phyloP scores from a whole-genome alignment of 2,329 filamentous ascomycete genomes.

The Bipolaris zeicola region DNA sequence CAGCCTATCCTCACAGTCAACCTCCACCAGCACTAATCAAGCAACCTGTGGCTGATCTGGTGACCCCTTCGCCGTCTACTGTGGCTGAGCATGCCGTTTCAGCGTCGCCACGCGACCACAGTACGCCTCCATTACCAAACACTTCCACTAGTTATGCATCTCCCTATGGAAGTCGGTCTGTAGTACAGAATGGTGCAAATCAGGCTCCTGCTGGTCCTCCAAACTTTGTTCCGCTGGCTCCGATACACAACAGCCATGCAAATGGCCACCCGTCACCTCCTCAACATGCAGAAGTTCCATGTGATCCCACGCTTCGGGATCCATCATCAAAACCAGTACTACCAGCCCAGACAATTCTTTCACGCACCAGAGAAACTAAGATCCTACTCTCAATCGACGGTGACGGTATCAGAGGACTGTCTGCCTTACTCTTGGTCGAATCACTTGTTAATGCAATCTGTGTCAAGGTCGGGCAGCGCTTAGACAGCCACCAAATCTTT shows the following conservation, averaged over 20 bases:
- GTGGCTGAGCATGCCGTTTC: slow-evolving; percentile 5
- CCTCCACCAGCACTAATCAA: slow-evolving; percentile 7
- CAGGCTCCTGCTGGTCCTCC: not conserved
- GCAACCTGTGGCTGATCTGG: not conserved
- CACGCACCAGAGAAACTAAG: slow-evolving; percentile 35
- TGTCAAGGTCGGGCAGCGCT: slow-evolving; percentile 28
- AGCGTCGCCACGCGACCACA: slow-evolving; percentile 6
- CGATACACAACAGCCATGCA: not conserved
- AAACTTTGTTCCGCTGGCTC: not conserved
- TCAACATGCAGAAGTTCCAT: not conserved
- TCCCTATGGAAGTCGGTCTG: slow-evolving; percentile 16
- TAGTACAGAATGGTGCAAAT: not conserved
- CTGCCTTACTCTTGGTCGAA: slow-evolving; percentile 37
- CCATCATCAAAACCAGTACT: slow-evolving; percentile 9
- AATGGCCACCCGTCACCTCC: slow-evolving; percentile 4
- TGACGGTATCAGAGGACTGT: slow-evolving; percentile 40
- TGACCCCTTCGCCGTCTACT: slow-evolving; percentile 15
- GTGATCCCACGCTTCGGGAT: slow-evolving; percentile 5
- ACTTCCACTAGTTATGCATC: slow-evolving; percentile 14
- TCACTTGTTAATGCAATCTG: slow-evolving; percentile 41
- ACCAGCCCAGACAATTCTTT: slow-evolving; percentile 12
- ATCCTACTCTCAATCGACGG: slow-evolving; percentile 42
- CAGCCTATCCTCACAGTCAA: not conserved
- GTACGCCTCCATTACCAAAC: slow-evolving; percentile 3
- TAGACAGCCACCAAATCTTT: slow-evolving; percentile 41